Base-by-base conservation (phyloP, 106 monocot species). In the Platanthera zijinensis region DNA sequence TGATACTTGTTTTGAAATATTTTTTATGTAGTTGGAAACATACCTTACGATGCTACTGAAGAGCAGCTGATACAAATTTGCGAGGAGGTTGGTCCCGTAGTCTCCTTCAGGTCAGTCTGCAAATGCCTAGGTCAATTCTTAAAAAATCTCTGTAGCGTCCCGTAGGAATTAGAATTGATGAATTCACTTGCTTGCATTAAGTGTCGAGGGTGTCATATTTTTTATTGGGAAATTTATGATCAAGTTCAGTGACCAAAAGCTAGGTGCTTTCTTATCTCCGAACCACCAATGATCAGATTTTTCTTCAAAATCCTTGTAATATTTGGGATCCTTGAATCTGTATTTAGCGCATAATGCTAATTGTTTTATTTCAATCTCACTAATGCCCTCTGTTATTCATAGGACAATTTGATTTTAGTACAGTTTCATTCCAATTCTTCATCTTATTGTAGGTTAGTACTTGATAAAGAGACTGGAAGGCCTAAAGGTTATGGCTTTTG, bases 401-500 rank as follows among this genome's bases (percentile, higher is more conserved):
- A 48, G 45, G 18, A 10, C n/a, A 14, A 70, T 69, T 52, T 51
- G 25, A 32, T 53, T 66, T 7, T 51, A 67, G 63, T 67, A 10
- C 51, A 51, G 73, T 73, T 73, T 50, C 22, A 73, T 73, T 0
- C 52, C 22, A 73, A 30, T 52, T 73, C 22, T 73, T 73, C 66
- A 13, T 30, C 59, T 49, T 72, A 17, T 64, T 86, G 75, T 89
- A 96, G 97, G 78, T 84, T 99, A 77, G 97, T 99, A 32, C 77
- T 94, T 78, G 97, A 99, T 79, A 91, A 89, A 81, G 97, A 99
- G 80, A 99, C 94, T 48, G 90, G 94, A 51, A 99, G 94, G 78
- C 97, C 94, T 49, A 99, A 94, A 77, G 97, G 97, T 53, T 99
- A 99, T 85, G 97, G 97, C 25, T 99, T 99, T 78, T 99, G 94